Conservation (phyloP, 2,329 filamentous ascomycete species). For the Escovopsis weberi region DNA sequence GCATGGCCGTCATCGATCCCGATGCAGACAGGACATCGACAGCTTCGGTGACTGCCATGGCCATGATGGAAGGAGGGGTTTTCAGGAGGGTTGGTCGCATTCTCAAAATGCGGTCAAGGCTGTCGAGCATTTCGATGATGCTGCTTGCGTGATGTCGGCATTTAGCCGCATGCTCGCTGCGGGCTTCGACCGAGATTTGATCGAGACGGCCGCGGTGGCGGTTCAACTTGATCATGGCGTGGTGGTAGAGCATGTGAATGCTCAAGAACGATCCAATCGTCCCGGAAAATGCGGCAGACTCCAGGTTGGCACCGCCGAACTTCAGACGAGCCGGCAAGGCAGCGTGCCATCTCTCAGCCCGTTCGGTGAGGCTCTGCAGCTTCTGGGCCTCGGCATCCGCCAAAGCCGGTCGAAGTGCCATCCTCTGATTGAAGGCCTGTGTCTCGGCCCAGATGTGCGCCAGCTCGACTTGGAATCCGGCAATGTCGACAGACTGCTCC, state of each 20-base stretch:
- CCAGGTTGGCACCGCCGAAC: slow-evolving; percentile 42
- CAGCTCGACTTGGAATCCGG: slow-evolving; percentile 48
- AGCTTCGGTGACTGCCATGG: slow-evolving; percentile 47
- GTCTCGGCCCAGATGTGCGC: slow-evolving; percentile 51
- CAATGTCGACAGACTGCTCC: slow-evolving; percentile 28
- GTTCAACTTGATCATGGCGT: slow-evolving; percentile 49
- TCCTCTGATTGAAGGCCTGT: slow-evolving; percentile 39
- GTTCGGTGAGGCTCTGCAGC: slow-evolving; percentile 32
- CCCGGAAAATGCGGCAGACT: slow-evolving; percentile 36
- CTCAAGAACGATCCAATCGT: slow-evolving; percentile 44
- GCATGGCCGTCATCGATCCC: slow-evolving; percentile 35
- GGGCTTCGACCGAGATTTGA: slow-evolving; percentile 24
- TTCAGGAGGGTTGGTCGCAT: slow-evolving; percentile 16
- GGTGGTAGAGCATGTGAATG: slow-evolving; percentile 53
- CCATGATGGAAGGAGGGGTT: slow-evolving; percentile 45
- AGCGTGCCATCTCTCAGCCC: slow-evolving; percentile 42
- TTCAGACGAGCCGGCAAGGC: slow-evolving; percentile 39
- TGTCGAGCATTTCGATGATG: slow-evolving; percentile 33
- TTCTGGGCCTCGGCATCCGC: slow-evolving; percentile 15
- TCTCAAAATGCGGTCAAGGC: slow-evolving; percentile 23
- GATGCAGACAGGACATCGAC: slow-evolving; percentile 52
- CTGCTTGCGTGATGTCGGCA: slow-evolving; percentile 37
- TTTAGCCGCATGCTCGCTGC: slow-evolving; percentile 30
- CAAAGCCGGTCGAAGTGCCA: slow-evolving; percentile 15
- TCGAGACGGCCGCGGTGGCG: slow-evolving; percentile 35